Conservation (phyloP, 169 alveolate genomes). For the Condylostoma magnum region DNA sequence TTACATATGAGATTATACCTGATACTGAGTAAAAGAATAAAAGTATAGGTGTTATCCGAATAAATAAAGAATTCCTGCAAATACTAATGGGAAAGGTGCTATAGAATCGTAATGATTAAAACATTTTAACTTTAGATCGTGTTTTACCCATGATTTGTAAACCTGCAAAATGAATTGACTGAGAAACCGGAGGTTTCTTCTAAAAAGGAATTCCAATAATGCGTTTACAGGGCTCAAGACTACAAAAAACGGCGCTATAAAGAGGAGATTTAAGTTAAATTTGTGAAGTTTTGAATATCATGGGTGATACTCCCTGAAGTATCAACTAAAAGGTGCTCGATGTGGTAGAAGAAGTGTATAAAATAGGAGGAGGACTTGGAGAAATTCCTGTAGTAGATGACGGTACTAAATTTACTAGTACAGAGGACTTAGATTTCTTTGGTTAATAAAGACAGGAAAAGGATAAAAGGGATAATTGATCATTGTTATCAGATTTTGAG, state of each 20-base stretch:
- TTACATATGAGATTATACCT: too few species aligned
- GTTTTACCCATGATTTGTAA: conserved; percentile 75
- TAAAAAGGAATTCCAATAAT: conserved; percentile 49
- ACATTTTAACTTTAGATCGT: conserved; percentile 58
- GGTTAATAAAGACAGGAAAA: conserved; percentile 43
- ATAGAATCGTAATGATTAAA: conserved; percentile 40
- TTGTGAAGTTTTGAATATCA: conserved; percentile 48
- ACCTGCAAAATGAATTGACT: conserved; percentile 77
- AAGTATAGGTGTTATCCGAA: conserved; percentile 43
- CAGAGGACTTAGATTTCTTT: conserved; percentile 40
- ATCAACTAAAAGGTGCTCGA: conserved; percentile 57
- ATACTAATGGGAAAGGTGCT: conserved; percentile 36
- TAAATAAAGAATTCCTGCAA: conserved; percentile 50
- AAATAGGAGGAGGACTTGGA: conserved; percentile 73
- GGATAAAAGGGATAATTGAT: conserved; percentile 64
- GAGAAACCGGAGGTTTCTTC: conserved; percentile 65
- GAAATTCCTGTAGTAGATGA: conserved; percentile 59
- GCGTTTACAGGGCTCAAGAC: conserved; percentile 35
- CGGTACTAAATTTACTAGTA: conserved; percentile 39
- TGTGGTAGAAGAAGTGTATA: conserved; percentile 62
- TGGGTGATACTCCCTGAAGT: conserved; percentile 66
- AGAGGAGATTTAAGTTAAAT: conserved; percentile 46
- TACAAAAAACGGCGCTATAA: conserved; percentile 47
- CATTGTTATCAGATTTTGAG: conserved; percentile 65
- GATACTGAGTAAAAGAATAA: conserved; percentile 30